Conservation (phyloP, 2,329 filamentous ascomycete species). For the Fusarium sp. region DNA sequence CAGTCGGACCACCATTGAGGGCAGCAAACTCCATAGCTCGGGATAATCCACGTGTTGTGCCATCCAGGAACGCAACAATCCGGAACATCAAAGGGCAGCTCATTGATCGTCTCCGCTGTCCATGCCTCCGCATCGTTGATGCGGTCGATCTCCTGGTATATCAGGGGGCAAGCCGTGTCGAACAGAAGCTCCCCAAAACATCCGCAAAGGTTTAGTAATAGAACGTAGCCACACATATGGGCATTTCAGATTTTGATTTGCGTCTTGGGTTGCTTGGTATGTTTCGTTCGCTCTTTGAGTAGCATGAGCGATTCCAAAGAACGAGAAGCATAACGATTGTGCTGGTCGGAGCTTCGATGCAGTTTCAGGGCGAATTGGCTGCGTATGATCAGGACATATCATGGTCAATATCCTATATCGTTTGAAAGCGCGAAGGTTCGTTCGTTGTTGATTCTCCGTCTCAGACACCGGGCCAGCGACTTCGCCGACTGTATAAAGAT, state of each 20-base stretch:
- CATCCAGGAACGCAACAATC: constrained; percentile 42
- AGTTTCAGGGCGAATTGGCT: not conserved
- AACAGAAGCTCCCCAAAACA: constrained; percentile 43
- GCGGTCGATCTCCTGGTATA: constrained; percentile 44
- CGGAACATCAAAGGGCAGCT: constrained; percentile 44
- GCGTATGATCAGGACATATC: constrained; percentile 22
- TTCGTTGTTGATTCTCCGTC: constrained; percentile 7
- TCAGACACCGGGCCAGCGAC: not conserved
- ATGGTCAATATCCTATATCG: constrained; percentile 21
- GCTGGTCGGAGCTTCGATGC: not conserved
- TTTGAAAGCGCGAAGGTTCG: not conserved
- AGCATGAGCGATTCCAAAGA: constrained; percentile 7
- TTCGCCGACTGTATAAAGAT: constrained; percentile 8
- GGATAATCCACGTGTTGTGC: constrained; percentile 41
- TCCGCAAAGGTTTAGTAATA: constrained; percentile 45
- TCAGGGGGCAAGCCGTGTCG: constrained; percentile 38
- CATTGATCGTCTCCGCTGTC: constrained; percentile 28
- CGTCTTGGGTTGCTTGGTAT: constrained; percentile 19
- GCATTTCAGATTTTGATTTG: constrained; percentile 2
- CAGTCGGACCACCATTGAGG: constrained; percentile 34
- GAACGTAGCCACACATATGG: constrained; percentile 47
- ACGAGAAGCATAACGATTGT: constrained; percentile 27
- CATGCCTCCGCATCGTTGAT: constrained; percentile 46
- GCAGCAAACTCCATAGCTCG: constrained; percentile 29
- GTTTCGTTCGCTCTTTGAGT: constrained; percentile 19